Conservation (phyloP, 768 basidiomycete species). For the Psilocybe subaeruginosa region DNA sequence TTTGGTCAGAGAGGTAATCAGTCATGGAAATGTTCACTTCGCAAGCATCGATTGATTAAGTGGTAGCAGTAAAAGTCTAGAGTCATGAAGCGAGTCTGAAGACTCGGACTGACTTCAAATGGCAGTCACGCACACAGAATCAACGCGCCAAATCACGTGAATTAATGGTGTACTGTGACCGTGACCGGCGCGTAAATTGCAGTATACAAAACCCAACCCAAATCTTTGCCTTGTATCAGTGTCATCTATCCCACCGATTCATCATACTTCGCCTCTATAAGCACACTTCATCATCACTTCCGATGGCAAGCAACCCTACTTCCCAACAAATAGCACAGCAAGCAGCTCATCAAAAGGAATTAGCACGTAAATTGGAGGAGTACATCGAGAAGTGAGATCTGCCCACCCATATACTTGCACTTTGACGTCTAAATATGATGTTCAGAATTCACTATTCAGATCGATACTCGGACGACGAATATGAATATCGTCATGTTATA, state of each 20-base stretch:
- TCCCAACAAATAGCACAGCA: constrained; percentile 29
- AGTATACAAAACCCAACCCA: background rate
- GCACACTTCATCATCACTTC: background rate
- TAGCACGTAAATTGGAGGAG: constrained; percentile 64
- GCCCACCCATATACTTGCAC: constrained; percentile 10
- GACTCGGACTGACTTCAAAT: background rate
- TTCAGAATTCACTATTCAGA: constrained; percentile 88
- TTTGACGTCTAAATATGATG: constrained; percentile 17
- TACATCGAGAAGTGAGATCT: constrained; percentile 72
- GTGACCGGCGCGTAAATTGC: constrained; percentile 25
- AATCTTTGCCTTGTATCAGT: background rate
- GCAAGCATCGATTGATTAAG: background rate
- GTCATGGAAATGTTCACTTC: constrained; percentile 7
- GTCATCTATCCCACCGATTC: background rate
- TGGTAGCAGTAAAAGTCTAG: too few relatives aligned
- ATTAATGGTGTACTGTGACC: constrained; percentile 16
- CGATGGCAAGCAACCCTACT: constrained; percentile 27
- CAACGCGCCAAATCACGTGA: constrained; percentile 27
- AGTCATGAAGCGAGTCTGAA: background rate
- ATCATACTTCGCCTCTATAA: background rate
- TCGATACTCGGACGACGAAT: constrained; percentile 89
- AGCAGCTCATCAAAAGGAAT: constrained; percentile 39
- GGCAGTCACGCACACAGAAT: background rate
- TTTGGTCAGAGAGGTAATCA: constrained; percentile 16
- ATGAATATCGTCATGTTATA: constrained; percentile 97